Conservation (phyloP, 805 yeast species). For the Kurtzmaniella cleridarum region DNA sequence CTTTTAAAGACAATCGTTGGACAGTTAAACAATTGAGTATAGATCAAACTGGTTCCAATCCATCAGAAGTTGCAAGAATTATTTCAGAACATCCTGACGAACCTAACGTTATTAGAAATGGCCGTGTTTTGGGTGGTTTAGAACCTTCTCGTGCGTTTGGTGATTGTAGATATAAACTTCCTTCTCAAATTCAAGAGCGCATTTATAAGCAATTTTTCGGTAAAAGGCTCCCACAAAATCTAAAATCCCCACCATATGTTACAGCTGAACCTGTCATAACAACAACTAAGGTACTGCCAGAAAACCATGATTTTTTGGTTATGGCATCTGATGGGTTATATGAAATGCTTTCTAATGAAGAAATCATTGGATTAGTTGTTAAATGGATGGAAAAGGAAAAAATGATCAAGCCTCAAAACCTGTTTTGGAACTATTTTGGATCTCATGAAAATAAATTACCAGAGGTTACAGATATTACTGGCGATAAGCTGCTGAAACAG, state of each 20-base stretch:
- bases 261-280: constrained; percentile 94
- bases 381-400: constrained; percentile 84
- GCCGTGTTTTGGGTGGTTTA: constrained; percentile 85
- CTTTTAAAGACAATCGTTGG: constrained; percentile 70
- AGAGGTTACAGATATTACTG: constrained; percentile 56
- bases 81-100: constrained; percentile 89
- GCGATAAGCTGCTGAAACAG: constrained; percentile 58
- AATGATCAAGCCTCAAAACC: constrained; percentile 47
- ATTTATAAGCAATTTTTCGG: constrained; percentile 78
- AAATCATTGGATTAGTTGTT: constrained; percentile 85
- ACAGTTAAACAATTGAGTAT: constrained; percentile 78
- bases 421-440: constrained; percentile 42
- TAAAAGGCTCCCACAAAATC: constrained; percentile 63
- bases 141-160: constrained; percentile 98
- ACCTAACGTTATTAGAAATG: constrained; percentile 74
- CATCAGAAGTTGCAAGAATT: constrained; percentile 78
- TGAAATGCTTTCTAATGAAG: constrained; percentile 88
- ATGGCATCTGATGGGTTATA: constrained; percentile 93
- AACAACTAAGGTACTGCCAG: constrained; percentile 66
- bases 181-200: constrained; percentile 67
- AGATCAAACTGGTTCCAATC: constrained; percentile 93
- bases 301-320: constrained; percentile 77
- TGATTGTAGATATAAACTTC: constrained; percentile 89
- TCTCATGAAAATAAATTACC: constrained; percentile 50
- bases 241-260: constrained; percentile 91